Conservation (phyloP, 257 asterid genomes). For the Forsythia suspensa region DNA sequence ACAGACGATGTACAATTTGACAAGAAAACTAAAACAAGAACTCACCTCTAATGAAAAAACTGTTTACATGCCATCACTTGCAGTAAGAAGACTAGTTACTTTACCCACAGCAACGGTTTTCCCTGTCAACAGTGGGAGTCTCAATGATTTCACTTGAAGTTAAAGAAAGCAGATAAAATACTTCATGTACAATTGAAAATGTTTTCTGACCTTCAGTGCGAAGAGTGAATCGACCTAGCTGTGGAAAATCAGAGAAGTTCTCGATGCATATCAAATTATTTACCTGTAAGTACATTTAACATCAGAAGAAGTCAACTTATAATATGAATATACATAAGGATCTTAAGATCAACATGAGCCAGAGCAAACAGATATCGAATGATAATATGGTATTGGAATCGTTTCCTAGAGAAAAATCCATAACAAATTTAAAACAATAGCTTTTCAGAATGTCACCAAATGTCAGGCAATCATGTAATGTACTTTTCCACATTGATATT, state of each 20-base stretch:
- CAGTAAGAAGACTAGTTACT: conserved; percentile 39
- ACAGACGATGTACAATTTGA: background rate
- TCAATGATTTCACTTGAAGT: background rate
- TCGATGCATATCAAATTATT: conserved; percentile 76
- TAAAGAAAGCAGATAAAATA: conserved; percentile 8
- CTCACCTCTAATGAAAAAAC: conserved; percentile 30
- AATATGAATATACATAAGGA: background rate
- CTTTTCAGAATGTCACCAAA: background rate
- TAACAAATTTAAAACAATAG: background rate
- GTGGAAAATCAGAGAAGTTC: conserved; percentile 72
- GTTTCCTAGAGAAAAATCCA: background rate
- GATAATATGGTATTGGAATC: background rate
- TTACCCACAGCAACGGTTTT: conserved; percentile 75
- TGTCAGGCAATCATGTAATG: background rate
- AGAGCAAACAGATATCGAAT: background rate
- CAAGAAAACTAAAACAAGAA: background rate
- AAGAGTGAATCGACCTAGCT: conserved; percentile 91
- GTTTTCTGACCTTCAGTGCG: conserved; percentile 77
- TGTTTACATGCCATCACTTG: conserved; percentile 29
- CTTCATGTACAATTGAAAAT: conserved; percentile 3
- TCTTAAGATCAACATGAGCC: background rate
- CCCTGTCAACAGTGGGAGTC: conserved; percentile 45
- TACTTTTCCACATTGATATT: background rate
- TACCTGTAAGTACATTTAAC: conserved; percentile 48
- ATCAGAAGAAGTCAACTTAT: conserved; percentile 7